Base-by-base conservation (phyloP, 495 filamentous ascomycete genomes). In the Durotheca rogersii region DNA sequence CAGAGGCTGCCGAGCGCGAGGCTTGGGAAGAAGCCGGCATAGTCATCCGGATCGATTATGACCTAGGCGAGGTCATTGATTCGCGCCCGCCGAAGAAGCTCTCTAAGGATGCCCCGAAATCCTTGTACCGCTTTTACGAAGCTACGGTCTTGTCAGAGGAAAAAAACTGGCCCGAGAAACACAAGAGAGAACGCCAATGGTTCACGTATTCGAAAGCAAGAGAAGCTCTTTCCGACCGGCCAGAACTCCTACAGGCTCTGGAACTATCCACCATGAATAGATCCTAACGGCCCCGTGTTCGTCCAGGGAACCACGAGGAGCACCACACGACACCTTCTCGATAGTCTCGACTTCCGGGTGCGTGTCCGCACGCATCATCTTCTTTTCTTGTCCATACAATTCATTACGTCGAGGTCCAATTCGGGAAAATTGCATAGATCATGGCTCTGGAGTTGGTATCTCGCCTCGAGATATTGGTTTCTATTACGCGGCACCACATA, bases 21-120 rank as follows among this genome's bases (percentile, higher is more conserved):
- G 94, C 93, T 34, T 98, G 93, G 93, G 93, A 98, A 72, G 93
- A 98, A 72, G 93, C 89, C 40, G 93, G 93, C 56, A 90, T 98
- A 61, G 70, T 83, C 48, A 89, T 90, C 67, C 85, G 78, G 21
- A 82, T 96, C 61, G 81, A 81, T 47, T 81, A 82, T 58, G 89
- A 95, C 68, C 78, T 98, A 55, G 93, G 93, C 41, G 75, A 85
- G 49, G 93, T 98, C 61, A 71, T 81, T 43, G 93, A 98, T 67
- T 81, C 79, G 65, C 81, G 85, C 33, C 77, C 82, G 15, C 76
- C 83, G 21, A 79, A 82, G 53, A 74, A 70, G 51, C 50, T 75
- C 38, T 80, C 80, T 40, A 75, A 82, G 53, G 75, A 86, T 32
- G 84, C 85, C 17, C 87, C 87, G 7, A 85, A 84, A 61, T 82